Base-by-base conservation (phyloP, 2,329 filamentous ascomycete species). In the Fonsecaea multimorphosa region DNA sequence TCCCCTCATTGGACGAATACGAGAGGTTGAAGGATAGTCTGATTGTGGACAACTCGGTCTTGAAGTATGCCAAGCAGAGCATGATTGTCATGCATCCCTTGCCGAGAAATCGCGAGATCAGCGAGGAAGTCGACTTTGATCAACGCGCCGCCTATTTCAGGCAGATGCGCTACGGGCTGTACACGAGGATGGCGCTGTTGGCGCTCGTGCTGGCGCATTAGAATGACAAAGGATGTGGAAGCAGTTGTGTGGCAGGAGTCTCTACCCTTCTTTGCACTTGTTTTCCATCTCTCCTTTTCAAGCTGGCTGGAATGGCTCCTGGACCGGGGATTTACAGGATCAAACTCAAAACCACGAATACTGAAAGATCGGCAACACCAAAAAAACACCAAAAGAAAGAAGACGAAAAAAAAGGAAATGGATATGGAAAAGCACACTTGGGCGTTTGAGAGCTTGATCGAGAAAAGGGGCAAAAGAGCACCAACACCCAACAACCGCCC, bases 161-260 rank as follows among this genome's bases (percentile, higher is more conserved):
- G 91, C 95, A 99, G 91, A 94, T 97, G 82, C 88, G 91, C 81
- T 97, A 98, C 81, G 95, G 95, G 73, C 87, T 99, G 74, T 98
- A 97, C 85, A 96, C 91, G 80, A 91, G 95, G 78, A 99, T 99
- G 95, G 95, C 95, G 73, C 82, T 99, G 81, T 85, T 99, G 78
- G 95, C 95, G 72, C 84, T 98, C 78, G 92, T 98, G 79, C 90
- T 99, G 91, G 88, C 84, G 19, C 51, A 38, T 24, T 61, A 49
- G 22, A 36, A 61, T n/a, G 44, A 53, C 29, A 14, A 22, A 3
- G 6, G 6, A 8, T 4, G 58, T 22, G 11, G 22, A 32, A 38
- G 12, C 19, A 44, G 29, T 53, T 52, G 46, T n/a, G 36, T 27
- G n/a, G n/a, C 44, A 11, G n/a, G 44, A 49, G 19, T 49, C 11